Percentiles rank a stretch among this genome's conserved stretches.
Conservation (phyloP, 1,284 basidiomycete species). For the Bondarzewia mesenterica region DNA sequence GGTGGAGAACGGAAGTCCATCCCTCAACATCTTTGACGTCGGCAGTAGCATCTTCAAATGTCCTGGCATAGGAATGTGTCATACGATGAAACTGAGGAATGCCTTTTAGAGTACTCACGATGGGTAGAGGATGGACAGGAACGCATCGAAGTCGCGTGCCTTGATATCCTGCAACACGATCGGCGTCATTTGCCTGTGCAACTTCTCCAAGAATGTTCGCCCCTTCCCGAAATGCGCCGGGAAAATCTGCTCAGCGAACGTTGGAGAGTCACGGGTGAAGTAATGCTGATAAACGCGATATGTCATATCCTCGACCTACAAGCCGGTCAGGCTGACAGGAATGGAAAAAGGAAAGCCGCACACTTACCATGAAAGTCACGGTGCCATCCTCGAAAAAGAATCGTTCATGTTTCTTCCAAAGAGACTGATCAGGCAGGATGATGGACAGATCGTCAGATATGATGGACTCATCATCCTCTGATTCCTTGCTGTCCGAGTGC, state of each 20-base stretch:
- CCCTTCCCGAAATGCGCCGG: neutral
- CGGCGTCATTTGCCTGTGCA: neutral
- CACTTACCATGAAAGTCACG: slow-evolving; percentile 3
- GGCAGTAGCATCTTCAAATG: slow-evolving; percentile 7
- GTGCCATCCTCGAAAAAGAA: slow-evolving; percentile 7
- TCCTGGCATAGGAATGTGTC: neutral
- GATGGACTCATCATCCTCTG: no score
- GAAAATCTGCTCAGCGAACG: neutral
- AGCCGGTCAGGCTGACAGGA: neutral
- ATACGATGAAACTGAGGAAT: neutral
- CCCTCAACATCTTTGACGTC: slow-evolving; percentile 6
- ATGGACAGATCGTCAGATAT: no score
- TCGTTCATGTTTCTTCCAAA: slow-evolving; percentile 6
- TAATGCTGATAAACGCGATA: slow-evolving; percentile 11
- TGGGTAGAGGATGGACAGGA: slow-evolving; percentile 12
- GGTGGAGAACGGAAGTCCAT: slow-evolving; percentile 11
- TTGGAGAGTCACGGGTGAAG: slow-evolving; percentile 7
- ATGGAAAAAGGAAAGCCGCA: neutral
- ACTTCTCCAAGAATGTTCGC: neutral
- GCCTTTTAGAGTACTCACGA: slow-evolving; percentile 3
- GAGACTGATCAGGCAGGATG: no score
- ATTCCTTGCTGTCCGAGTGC: no score
- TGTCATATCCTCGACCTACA: slow-evolving; percentile 5
- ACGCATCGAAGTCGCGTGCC: slow-evolving; percentile 8
- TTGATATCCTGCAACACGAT: slow-evolving; percentile 1